Conservation (phyloP, 1,284 basidiomycete genomes). For the Laetiporus sulphureus region DNA sequence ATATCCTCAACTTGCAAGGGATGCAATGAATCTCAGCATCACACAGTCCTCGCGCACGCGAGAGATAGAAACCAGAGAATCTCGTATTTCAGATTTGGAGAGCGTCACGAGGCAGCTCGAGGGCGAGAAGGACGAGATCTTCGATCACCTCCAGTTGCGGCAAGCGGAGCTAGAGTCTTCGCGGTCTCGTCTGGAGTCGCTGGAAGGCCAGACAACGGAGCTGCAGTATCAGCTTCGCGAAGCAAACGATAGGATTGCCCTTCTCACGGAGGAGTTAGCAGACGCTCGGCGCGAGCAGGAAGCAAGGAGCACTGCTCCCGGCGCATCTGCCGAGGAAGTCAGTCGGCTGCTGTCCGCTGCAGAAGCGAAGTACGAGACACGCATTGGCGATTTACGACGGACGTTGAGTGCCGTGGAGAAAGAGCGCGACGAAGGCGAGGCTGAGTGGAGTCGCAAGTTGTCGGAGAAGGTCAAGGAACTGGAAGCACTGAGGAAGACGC, state of each 20-base stretch:
- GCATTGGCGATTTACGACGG: conserved; percentile 61
- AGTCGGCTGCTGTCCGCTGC: conserved; percentile 71
- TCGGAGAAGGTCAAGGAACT: conserved; percentile 71
- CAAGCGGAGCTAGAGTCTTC: conserved; percentile 86
- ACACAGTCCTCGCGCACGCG: conserved; percentile 65
- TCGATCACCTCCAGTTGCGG: conserved; percentile 78
- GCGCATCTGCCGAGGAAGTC: conserved; percentile 60
- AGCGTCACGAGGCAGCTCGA: conserved; percentile 59
- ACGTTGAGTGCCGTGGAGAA: conserved; percentile 53
- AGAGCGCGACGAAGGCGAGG: conserved; percentile 75
- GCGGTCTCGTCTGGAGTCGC: conserved; percentile 62
- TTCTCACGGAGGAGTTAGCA: conserved; percentile 68
- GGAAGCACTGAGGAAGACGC: conserved; percentile 58
- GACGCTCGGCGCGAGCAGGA: conserved; percentile 59
- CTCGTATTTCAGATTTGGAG: conserved; percentile 68
- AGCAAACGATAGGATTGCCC: conserved; percentile 57
- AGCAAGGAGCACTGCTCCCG: conserved; percentile 34
- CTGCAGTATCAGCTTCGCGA: conserved; percentile 83
- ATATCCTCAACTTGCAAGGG: neutral
- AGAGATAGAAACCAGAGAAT: conserved; percentile 56
- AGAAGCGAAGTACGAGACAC: conserved; percentile 72
- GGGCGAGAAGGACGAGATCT: conserved; percentile 69
- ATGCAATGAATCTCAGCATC: neutral
- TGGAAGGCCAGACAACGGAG: conserved; percentile 76
- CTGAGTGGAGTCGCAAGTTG: conserved; percentile 78